Conservation (phyloP, 352 stramenopile species). For the Globisporangium irregulare region DNA sequence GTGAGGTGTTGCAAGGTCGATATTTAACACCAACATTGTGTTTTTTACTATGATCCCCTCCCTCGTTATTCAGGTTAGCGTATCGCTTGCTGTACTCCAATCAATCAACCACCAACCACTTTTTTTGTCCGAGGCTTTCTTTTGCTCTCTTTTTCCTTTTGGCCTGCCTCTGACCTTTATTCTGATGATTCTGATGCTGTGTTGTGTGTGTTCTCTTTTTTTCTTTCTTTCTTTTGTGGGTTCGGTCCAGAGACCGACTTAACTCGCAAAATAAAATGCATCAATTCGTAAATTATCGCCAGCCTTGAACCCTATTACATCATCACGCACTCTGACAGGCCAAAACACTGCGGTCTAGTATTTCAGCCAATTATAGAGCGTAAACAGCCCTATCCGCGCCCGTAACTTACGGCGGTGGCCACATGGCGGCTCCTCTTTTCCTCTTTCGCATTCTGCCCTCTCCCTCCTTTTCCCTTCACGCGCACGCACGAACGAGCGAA, state of each 20-base stretch:
- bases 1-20: no score
- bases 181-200: no score
- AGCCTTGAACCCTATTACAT: neutral
- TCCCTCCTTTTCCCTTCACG: neutral
- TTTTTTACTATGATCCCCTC: no score
- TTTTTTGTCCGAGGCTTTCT: no score
- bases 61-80: no score
- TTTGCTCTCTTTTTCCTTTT: neutral
- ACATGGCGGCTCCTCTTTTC: neutral
- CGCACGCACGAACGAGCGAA: constrained; percentile 3
- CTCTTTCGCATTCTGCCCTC: neutral
- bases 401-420: neutral
- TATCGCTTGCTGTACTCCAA: no score
- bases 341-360: neutral
- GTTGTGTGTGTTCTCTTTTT: neutral
- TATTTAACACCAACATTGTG: no score
- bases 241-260: no score
- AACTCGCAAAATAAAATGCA: no score
- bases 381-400: neutral
- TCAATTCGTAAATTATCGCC: neutral
- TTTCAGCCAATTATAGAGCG: neutral
- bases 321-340: neutral
- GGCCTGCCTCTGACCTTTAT: neutral
- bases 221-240: neutral
- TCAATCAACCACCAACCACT: no score